Evolutionary conservation across 1,284 basidiomycete species (phyloP), one percentile per base, ranked within the genome.

Genomic region (Laetiporus sulphureus): DNA sequence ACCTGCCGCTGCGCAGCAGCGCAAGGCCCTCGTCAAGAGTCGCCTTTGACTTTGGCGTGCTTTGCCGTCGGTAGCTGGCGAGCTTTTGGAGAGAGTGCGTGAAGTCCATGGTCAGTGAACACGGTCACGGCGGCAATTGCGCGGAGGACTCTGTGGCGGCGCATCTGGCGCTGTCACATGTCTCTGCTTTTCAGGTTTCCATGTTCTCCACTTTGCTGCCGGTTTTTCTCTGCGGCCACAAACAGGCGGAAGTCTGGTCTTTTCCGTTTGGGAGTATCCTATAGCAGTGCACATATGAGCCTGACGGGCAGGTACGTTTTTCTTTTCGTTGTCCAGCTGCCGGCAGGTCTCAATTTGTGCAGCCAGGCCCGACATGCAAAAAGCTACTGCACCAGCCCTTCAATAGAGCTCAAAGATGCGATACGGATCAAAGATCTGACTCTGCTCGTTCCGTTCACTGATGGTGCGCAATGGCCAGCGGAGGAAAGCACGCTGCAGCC

Each of bases 11-110:
- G 40, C 73, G 67, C 32, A 93, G 68, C 1, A 91, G 60, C 1
- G 66, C 49, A 4, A 71, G 52, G 1, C 85, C 88, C 27, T 77
- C 70, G 38, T 82, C 70, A 15, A 91, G 77, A 0, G 77, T 73
- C 42, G 89, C 76, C 52, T 84, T 79, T 0, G 90, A 91, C 23
- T 78, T 74, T 30, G 83, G 68, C 3, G 72, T 72, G 48, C 79
- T 83, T 32, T 78, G 73, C n/a, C 72, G 66, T 40, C 84, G 73
- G 63, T 83, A 89, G 23, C 69, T 72, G 3, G 85, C 78, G 15
- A 91, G 77, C 48, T 70, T 72, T 52, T 85, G 72, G 23, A 88
- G 64, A 22, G 86, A 75, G 33, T 70, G 59, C 31, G 73, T 56
- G 39, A 81, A 58, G 44, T 65, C 60, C 61, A 63, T 64, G 41